These are phyloP conservation scores for Alternaria consortialis DNA, from an alignment of 2,329 filamentous ascomycete genomes.

Conservation along the genomic window DNA sequence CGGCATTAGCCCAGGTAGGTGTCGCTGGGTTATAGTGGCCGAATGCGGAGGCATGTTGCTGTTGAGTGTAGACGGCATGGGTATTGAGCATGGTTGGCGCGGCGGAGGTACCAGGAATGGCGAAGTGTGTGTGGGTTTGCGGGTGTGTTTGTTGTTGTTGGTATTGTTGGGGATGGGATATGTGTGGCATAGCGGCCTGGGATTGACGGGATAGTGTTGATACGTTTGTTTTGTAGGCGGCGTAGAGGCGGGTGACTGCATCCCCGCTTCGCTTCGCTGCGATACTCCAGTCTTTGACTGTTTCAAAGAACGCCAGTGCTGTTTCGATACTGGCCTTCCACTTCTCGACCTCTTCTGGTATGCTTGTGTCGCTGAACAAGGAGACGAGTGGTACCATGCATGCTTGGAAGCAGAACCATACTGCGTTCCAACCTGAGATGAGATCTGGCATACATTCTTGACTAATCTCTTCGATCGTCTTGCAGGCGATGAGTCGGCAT, in stretches of 20 bases:
- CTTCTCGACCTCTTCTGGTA: constrained; percentile 51
- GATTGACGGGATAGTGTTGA: constrained; percentile 23
- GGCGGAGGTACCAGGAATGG: constrained; percentile 20
- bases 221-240: constrained; percentile 50
- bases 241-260: constrained; percentile 54
- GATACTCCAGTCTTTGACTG: constrained; percentile 55
- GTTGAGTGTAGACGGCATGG: constrained; percentile 12
- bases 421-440: constrained; percentile 82
- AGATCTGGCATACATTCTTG: constrained; percentile 75
- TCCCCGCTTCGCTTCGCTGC: constrained; percentile 56
- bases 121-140: constrained; percentile 24
- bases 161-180: constrained; percentile 14
- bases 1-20: constrained; percentile 33
- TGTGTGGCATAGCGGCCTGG: constrained; percentile 24
- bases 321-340: constrained; percentile 55
- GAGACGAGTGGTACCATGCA: constrained; percentile 80
- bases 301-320: constrained; percentile 55
- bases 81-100: constrained; percentile 25
- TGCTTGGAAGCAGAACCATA: constrained; percentile 83
- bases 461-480: constrained; percentile 76
- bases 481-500: constrained; percentile 73
- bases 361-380: constrained; percentile 71
- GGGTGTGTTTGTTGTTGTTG: constrained; percentile 16
- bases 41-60: constrained; percentile 4
- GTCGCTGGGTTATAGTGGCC: constrained; percentile 42